Base-by-base conservation (phyloP, 306 rosid genomes). In the Begonia fuchsioides region DNA sequence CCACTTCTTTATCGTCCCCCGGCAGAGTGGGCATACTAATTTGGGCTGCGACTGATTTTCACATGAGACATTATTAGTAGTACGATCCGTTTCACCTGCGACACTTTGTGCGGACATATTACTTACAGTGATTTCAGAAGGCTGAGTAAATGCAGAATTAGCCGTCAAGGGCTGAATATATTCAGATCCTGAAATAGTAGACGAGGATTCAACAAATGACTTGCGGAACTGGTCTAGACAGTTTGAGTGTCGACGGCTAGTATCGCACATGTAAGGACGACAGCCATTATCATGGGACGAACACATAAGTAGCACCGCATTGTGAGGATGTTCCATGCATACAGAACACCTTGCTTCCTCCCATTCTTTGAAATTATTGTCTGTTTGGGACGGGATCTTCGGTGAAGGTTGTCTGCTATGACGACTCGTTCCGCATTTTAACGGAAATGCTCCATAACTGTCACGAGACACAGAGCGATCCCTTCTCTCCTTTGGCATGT, bases 1-100 rank as follows among this genome's bases (percentile, higher is more conserved):
- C 92, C 86, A 77, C 35, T 80, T 94, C 53, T 75, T 79, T 61
- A 87, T 68, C 54, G 74, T 65, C 46, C 96, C 94, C 45, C 96
- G 78, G 63, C 96, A 87, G 40, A 87, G 72, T 11, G 96, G 96
- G 63, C 96, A 87, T 38, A 82, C 65, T 49, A 86, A 64, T 76
- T 76, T 82, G 40, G 68, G 45, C 32, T 61, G 69, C 44, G 59
- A 44, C 48, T 64, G 71, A 51, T 79, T 72, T 53, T 81, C 88
- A 65, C 83, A 76, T 50, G 82, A 68, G 35, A 64, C 16, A 26
- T 72, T 47, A 48, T 68, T 75, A 56, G 15, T 15, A 11, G 17
- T 45, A 13, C 4, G 49, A 13, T 12, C 18, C 9, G 15, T 1
- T 6, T 15, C 49, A 13, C 15, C 49, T 13, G 3, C 16, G 2